Conservation (phyloP, 345 rosid species). For the Noccaea caerulescens region DNA sequence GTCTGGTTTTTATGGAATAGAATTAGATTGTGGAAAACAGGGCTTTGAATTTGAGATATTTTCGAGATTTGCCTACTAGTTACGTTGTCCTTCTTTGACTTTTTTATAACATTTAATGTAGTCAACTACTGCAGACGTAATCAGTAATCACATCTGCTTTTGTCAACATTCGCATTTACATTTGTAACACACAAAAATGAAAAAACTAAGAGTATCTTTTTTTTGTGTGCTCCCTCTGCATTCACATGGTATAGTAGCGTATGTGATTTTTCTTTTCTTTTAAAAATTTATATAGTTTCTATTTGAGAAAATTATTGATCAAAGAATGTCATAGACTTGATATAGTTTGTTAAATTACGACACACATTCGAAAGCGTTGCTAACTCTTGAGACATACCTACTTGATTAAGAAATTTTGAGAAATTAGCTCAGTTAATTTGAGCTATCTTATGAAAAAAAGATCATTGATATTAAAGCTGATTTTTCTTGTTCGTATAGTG, state of each 20-base stretch:
- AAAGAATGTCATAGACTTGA: no score
- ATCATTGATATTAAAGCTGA: no score
- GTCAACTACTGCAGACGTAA: slow-evolving; percentile 26
- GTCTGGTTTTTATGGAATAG: slow-evolving; percentile 20
- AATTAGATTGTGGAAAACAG: neutral
- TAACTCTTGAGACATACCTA: no score
- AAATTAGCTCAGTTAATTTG: no score
- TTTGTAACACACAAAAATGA: neutral
- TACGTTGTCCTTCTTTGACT: slow-evolving; percentile 35
- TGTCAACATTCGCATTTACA: slow-evolving; percentile 23
- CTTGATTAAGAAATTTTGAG: no score
- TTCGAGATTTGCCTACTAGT: slow-evolving; percentile 42
- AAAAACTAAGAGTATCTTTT: neutral
- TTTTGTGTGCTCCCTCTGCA: neutral
- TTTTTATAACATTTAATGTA: neutral
- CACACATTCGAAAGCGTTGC: no score
- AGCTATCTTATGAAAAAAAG: no score
- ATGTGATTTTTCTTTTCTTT: no score
- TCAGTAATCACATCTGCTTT: slow-evolving; percentile 24
- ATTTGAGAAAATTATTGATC: no score
- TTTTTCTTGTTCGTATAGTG: no score
- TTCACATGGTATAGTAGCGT: slow-evolving; percentile 14
- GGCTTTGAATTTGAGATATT: slow-evolving; percentile 37
- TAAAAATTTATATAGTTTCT: no score
- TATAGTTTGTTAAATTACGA: no score